Percentiles rank a stretch among this genome's conserved stretches.
Conservation (phyloP, 116 monocot species). For the Phalaenopsis hybrid region DNA sequence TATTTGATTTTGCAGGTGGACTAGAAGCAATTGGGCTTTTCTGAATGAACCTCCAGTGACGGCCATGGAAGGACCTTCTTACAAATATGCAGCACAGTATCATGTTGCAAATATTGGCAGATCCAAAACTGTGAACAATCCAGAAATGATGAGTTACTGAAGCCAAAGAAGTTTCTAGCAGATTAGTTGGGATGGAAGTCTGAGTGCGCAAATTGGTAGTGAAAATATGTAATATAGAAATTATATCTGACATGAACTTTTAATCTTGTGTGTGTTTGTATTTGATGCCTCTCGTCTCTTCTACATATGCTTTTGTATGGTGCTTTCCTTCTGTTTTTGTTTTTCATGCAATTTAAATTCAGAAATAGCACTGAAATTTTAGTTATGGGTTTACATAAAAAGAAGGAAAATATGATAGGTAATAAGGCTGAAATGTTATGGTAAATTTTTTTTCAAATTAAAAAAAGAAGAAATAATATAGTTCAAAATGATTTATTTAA, state of each 20-base stretch:
- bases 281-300: too few species aligned
- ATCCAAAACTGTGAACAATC: slow-evolving; percentile 10
- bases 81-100: slow-evolving; percentile 47
- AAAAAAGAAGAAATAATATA: too few species aligned
- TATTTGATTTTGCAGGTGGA: slow-evolving; percentile 25
- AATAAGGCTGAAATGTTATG: too few species aligned
- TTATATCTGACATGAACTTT: background rate
- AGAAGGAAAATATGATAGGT: too few species aligned
- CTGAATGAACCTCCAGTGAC: slow-evolving; percentile 38
- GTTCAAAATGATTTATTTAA: too few species aligned
- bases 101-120: slow-evolving; percentile 8
- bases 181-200: background rate
- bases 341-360: too few species aligned
- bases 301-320: too few species aligned
- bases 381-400: too few species aligned
- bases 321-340: too few species aligned
- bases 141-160: background rate
- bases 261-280: background rate
- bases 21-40: slow-evolving; percentile 39
- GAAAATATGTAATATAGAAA: background rate
- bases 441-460: too few species aligned
- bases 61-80: slow-evolving; percentile 34
- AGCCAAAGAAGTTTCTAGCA: background rate
- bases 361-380: too few species aligned
- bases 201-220: background rate